phyloP scores from a whole-genome alignment of 2,329 filamentous ascomycete genomes.

The Daldinia sp. region DNA sequence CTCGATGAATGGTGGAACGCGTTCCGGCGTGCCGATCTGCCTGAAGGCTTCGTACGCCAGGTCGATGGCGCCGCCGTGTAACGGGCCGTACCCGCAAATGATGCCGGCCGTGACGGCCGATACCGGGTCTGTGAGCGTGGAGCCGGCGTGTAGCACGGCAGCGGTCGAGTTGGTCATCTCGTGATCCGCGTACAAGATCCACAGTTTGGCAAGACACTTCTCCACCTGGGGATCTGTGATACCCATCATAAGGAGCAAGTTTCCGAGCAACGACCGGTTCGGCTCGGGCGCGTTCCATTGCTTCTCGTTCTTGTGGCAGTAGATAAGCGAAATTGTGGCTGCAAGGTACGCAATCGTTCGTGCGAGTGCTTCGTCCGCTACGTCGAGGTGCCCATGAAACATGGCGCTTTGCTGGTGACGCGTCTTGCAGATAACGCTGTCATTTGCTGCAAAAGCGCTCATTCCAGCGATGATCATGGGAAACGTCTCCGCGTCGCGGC shows the following conservation, averaged over 20 bases:
- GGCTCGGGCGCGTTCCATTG: slow-evolving; percentile 47
- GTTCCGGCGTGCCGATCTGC: slow-evolving; percentile 49
- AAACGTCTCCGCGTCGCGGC: slow-evolving; percentile 47
- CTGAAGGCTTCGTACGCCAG: slow-evolving; percentile 54
- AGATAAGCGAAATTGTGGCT: slow-evolving; percentile 48
- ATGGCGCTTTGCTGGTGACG: slow-evolving; percentile 48
- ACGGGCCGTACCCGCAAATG: slow-evolving; percentile 53
- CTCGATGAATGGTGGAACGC: slow-evolving; percentile 51
- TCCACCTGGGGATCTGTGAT: slow-evolving; percentile 48
- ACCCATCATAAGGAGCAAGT: slow-evolving; percentile 58
- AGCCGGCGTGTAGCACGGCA: slow-evolving; percentile 55
- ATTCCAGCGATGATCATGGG: slow-evolving; percentile 50
- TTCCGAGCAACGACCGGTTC: slow-evolving; percentile 50
- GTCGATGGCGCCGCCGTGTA: slow-evolving; percentile 60
- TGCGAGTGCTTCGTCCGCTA: slow-evolving; percentile 49
- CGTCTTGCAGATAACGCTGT: slow-evolving; percentile 47
- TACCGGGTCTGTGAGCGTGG: slow-evolving; percentile 55
- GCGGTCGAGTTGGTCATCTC: slow-evolving; percentile 60
- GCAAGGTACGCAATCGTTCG: slow-evolving; percentile 49
- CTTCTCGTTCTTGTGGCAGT: slow-evolving; percentile 51
- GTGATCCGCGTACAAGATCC: slow-evolving; percentile 57
- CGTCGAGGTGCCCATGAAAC: slow-evolving; percentile 48
- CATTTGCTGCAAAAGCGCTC: slow-evolving; percentile 46
- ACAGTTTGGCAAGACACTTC: slow-evolving; percentile 47
- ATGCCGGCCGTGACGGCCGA: slow-evolving; percentile 52